Conservation (phyloP, 352 stramenopile species). For the Pythium grandisporangium region DNA sequence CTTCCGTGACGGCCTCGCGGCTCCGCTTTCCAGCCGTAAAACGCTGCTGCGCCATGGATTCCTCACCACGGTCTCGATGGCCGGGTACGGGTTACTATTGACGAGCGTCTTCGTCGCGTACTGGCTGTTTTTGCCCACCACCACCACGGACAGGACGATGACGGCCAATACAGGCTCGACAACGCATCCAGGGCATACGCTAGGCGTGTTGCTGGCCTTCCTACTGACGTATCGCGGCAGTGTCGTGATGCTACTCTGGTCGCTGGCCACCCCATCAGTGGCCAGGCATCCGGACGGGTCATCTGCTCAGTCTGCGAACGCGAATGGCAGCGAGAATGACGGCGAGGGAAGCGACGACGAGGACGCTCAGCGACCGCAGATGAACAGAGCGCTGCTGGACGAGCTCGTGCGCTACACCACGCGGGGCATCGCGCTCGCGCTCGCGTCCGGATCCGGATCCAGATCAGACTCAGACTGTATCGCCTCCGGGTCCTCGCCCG, state of each 20-base stretch:
- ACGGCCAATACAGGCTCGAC: constrained; percentile 15
- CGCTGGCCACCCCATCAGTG: constrained; percentile 12
- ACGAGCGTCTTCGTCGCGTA: constrained; percentile 61
- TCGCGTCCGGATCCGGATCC: no score
- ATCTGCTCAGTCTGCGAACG: no score
- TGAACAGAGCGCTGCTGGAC: constrained; percentile 68
- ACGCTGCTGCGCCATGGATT: constrained; percentile 61
- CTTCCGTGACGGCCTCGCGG: constrained; percentile 51
- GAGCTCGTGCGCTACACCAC: constrained; percentile 79
- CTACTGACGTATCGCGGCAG: constrained; percentile 63
- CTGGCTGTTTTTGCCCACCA: no score
- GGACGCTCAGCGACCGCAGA: constrained; percentile 54
- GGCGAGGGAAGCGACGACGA: constrained; percentile 51
- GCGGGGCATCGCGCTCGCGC: constrained; percentile 56
- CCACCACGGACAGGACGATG: no score
- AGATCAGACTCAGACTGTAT: no score
- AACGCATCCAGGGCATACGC: constrained; percentile 17
- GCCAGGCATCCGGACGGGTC: constrained; percentile 1
- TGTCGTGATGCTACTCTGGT: constrained; percentile 66
- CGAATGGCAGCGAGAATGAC: no score
- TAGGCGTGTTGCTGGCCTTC: constrained; percentile 54
- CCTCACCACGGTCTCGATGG: constrained; percentile 55
- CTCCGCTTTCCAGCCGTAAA: constrained; percentile 42
- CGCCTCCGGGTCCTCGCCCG: no score
- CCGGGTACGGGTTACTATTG: constrained; percentile 54